Evolutionary conservation across 163 green algal genomes (phyloP).

Genomic region (Scenedesmus sp.): DNA sequence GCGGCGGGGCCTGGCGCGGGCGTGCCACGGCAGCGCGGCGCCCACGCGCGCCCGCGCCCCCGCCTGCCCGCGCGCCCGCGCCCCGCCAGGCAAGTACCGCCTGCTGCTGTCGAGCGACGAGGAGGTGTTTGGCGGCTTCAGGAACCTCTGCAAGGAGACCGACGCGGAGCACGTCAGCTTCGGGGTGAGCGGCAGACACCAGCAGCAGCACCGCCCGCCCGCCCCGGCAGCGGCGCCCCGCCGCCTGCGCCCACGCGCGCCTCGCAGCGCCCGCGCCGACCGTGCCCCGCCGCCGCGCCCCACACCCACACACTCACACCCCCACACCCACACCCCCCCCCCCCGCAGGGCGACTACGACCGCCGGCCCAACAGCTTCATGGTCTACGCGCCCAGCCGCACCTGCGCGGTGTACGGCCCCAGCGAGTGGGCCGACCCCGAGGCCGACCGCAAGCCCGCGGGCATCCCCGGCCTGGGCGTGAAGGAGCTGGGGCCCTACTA

Average conservation of each 20-base stretch:
- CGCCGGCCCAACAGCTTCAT: constrained; percentile 87
- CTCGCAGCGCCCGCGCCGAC: no score
- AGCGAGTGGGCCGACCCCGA: constrained; percentile 79
- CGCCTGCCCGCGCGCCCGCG: no score
- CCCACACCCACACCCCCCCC: constrained; percentile 1
- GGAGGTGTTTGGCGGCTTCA: constrained; percentile 92
- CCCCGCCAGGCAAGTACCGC: constrained; percentile 43
- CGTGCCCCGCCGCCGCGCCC: no score
- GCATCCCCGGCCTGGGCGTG: constrained; percentile 88
- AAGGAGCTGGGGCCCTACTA: constrained; percentile 87
- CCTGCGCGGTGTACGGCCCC: constrained; percentile 90
- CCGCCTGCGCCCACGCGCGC: no score
- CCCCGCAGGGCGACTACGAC: constrained; percentile 70
- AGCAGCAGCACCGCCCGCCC: no score
- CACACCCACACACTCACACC: no score
- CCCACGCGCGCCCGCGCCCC: no score
- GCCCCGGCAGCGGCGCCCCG: no score
- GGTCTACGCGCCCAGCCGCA: constrained; percentile 86
- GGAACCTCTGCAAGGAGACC: constrained; percentile 85
- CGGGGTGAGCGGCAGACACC: neutral
- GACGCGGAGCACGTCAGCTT: constrained; percentile 46
- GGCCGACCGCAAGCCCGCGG: constrained; percentile 74
- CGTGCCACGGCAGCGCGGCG: no score
- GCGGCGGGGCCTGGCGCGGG: no score
- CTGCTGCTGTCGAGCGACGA: constrained; percentile 92